These are phyloP conservation scores for Phycomyces nitens DNA, from an alignment of 192 early-diverging fungal species.

Conservation along the genomic window DNA sequence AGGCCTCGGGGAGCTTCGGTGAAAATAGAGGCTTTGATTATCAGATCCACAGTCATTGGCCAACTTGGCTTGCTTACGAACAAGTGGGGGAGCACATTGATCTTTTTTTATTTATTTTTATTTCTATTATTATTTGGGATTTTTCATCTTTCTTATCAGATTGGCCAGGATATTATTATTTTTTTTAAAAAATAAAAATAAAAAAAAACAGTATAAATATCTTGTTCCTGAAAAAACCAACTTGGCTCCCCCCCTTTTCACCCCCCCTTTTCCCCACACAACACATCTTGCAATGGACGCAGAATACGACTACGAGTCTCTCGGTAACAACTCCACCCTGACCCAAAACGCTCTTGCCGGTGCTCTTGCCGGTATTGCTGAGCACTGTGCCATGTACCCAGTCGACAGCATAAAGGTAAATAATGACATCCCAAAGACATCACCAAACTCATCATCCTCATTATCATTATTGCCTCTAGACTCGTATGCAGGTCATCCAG, in stretches of 20 bases:
- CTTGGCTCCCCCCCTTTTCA: too few species aligned
- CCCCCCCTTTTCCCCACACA: too few species aligned
- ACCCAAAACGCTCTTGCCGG: slow-evolving; percentile 84
- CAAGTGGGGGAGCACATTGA: too few species aligned
- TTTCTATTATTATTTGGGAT: background rate
- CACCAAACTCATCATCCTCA: too few species aligned
- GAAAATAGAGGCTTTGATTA: background rate
- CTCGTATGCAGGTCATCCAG: slow-evolving; percentile 87
- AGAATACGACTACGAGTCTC: slow-evolving; percentile 89
- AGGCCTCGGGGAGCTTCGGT: background rate
- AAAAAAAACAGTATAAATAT: too few species aligned
- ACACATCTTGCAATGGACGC: slow-evolving; percentile 41
- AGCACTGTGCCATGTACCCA: slow-evolving; percentile 94
- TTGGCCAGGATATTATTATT: too few species aligned
- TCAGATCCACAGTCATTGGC: background rate
- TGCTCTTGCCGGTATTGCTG: slow-evolving; percentile 94
- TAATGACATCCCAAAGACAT: slow-evolving; percentile 1
- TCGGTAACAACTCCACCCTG: slow-evolving; percentile 74
- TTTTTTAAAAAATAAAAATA: too few species aligned
- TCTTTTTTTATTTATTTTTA: background rate
- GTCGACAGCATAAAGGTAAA: slow-evolving; percentile 90
- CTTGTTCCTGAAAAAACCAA: too few species aligned
- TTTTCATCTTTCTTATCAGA: too few species aligned
- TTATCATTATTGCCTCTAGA: slow-evolving; percentile 61
- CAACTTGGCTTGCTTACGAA: too few species aligned